Conservation (phyloP, 1,284 basidiomycete species). For the Hymenochaete sp. region DNA sequence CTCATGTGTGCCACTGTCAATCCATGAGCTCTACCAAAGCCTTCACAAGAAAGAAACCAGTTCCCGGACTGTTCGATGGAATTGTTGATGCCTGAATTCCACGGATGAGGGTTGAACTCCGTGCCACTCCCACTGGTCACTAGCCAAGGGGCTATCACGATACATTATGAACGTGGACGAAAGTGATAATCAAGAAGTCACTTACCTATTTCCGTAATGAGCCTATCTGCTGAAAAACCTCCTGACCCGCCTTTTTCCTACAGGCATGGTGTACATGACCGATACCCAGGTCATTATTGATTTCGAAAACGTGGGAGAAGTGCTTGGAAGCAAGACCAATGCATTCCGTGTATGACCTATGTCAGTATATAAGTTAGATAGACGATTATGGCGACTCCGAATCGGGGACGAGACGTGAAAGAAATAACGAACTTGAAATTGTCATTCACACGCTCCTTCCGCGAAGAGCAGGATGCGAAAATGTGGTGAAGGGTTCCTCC, state of each 20-base stretch:
- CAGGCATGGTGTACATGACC: constrained; percentile 33
- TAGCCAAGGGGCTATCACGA: constrained; percentile 38
- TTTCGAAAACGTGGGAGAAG: constrained; percentile 74
- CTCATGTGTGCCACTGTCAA: constrained; percentile 22
- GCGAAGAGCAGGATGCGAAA: constrained; percentile 15
- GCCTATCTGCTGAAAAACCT: constrained; percentile 45
- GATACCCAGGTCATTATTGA: constrained; percentile 29
- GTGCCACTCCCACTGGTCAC: constrained; percentile 36
- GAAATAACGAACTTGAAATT: constrained; percentile 6
- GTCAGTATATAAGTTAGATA: not conserved
- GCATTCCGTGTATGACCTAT: constrained; percentile 42
- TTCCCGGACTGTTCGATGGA: constrained; percentile 63
- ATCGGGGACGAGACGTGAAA: not conserved
- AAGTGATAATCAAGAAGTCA: constrained; percentile 1
- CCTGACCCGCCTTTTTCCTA: constrained; percentile 41
- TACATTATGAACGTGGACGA: not conserved
- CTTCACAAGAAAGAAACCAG: constrained; percentile 65
- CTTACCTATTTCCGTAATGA: constrained; percentile 59
- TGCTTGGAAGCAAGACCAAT: constrained; percentile 65
- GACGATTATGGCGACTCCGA: no score
- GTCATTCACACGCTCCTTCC: constrained; percentile 13
- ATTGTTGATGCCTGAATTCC: constrained; percentile 63
- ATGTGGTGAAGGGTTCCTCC: not conserved
- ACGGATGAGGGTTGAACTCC: constrained; percentile 49
- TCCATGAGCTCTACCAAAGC: constrained; percentile 52